Evolutionary conservation across 2,329 filamentous ascomycete species (phyloP).

Genomic region (Salinomyces thailandicus): DNA sequence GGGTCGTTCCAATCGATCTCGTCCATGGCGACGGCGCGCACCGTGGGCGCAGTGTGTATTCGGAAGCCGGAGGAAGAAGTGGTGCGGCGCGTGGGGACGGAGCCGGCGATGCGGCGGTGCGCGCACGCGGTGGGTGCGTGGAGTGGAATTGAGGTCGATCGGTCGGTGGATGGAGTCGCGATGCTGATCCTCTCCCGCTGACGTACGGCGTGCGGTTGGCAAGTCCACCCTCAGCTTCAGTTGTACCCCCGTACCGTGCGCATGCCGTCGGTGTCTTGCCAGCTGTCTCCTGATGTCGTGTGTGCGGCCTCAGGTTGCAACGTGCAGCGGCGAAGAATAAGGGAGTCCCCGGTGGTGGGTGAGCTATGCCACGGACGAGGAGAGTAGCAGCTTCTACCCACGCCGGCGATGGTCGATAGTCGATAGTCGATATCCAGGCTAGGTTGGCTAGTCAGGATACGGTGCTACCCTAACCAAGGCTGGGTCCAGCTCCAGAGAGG

Average conservation of each 20-base stretch:
- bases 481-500: not conserved
- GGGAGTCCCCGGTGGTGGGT: not conserved
- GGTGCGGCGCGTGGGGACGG: not conserved
- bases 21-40: slow-evolving; percentile 1
- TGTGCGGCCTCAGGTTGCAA: not conserved
- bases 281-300: not conserved
- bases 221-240: not conserved
- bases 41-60: no score
- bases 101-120: not conserved
- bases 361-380: not conserved
- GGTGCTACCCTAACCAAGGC: not conserved
- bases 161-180: not conserved
- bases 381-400: not conserved
- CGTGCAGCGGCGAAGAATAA: not conserved
- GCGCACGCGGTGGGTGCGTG: not conserved
- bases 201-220: not conserved
- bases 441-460: not conserved
- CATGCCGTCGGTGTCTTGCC: not conserved
- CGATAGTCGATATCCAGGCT: no score
- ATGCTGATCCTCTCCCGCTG: not conserved
- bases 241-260: not conserved
- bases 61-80: no score
- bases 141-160: not conserved
- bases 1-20: slow-evolving; percentile 19
- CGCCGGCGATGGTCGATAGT: not conserved